These are phyloP conservation scores for Tetraselmis chui DNA, from an alignment of 139 green algal species.

Conservation along the genomic window DNA sequence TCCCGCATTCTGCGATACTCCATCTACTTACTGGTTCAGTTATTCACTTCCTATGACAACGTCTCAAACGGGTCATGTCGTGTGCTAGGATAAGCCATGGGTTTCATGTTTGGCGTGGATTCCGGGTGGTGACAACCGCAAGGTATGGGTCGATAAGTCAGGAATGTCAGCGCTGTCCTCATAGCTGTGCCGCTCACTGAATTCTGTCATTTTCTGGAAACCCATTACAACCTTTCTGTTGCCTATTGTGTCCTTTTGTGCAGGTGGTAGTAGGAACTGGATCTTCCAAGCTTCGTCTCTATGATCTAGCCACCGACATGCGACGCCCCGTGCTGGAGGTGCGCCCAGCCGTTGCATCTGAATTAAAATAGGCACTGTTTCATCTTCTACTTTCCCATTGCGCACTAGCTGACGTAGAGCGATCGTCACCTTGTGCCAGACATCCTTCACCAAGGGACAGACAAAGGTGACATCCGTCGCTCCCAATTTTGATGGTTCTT, in stretches of 20 bases:
- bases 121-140: background rate
- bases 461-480: background rate
- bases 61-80: too few species aligned
- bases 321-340: slow-evolving; percentile 42
- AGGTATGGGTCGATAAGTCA: background rate
- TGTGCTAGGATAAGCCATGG: background rate
- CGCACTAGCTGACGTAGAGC: background rate
- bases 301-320: slow-evolving; percentile 38
- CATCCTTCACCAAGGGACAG: background rate
- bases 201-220: too few species aligned
- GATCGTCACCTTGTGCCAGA: background rate
- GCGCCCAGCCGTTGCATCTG: background rate
- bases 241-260: background rate
- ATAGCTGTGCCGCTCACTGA: too few species aligned
- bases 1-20: slow-evolving; percentile 31
- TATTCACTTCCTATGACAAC: background rate
- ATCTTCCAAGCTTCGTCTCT: slow-evolving; percentile 43
- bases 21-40: slow-evolving; percentile 9
- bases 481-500: background rate
- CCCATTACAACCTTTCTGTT: too few species aligned
- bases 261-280: slow-evolving; percentile 19
- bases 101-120: background rate
- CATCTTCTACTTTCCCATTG: background rate
- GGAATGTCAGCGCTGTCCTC: too few species aligned
- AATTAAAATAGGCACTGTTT: background rate